Conservation (phyloP, 2,329 filamentous ascomycete species). For the Aspergillus latus region DNA sequence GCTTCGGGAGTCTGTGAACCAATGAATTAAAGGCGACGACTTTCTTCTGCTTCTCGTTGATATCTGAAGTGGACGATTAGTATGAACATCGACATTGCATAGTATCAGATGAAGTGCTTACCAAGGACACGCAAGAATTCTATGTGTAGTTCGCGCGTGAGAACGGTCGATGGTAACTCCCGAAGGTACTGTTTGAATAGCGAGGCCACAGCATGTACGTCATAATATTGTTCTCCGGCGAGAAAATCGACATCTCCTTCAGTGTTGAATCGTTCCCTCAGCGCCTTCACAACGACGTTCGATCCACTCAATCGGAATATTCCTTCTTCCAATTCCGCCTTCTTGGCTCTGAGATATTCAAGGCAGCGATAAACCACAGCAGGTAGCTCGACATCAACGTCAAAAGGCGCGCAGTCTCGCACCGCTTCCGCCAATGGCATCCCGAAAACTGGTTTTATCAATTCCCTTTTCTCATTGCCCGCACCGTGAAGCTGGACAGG, state of each 20-base stretch:
- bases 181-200: conserved; percentile 91
- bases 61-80: conserved; percentile 52
- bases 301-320: conserved; percentile 98
- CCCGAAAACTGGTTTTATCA: conserved; percentile 75
- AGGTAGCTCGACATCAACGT: conserved; percentile 73
- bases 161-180: conserved; percentile 84
- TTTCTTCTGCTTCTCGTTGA: conserved; percentile 73
- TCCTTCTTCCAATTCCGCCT: conserved; percentile 82
- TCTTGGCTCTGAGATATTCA: conserved; percentile 82
- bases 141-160: conserved; percentile 85
- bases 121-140: conserved; percentile 80
- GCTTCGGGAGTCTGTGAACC: conserved; percentile 73
- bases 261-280: conserved; percentile 88
- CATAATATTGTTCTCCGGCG: conserved; percentile 76
- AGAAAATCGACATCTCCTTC: conserved; percentile 90
- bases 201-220: conserved; percentile 93
- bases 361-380: conserved; percentile 95
- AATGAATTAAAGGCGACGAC: conserved; percentile 72
- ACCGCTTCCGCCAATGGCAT: conserved; percentile 83
- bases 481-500: conserved; percentile 54
- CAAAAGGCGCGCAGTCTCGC: conserved; percentile 69
- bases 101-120: conserved; percentile 34
- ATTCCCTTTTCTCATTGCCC: conserved; percentile 49
- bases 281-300: conserved; percentile 85
- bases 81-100: background rate